Conservation (phyloP, 2,329 filamentous ascomycete species). For the Trichoderma atrobrunneum region DNA sequence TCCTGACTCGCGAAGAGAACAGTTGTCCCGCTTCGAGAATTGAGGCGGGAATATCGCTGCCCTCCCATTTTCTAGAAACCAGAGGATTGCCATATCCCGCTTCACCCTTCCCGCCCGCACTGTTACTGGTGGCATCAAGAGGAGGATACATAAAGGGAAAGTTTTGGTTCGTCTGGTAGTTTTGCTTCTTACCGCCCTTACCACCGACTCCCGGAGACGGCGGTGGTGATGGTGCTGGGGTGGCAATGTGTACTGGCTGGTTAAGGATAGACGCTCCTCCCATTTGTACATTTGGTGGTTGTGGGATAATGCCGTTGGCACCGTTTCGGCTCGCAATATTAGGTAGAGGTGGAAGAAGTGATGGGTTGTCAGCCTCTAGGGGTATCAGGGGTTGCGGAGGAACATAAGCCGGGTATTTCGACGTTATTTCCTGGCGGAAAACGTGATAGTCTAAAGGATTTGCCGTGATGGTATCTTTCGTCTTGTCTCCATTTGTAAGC, state of each 20-base stretch:
- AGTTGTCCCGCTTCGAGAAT: slow-evolving; percentile 93
- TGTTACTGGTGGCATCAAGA: slow-evolving; percentile 82
- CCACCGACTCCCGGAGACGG: slow-evolving; percentile 83
- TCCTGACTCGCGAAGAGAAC: slow-evolving; percentile 85
- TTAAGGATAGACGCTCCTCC: slow-evolving; percentile 79
- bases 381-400: slow-evolving; percentile 81
- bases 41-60: slow-evolving; percentile 89
- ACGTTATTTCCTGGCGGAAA: slow-evolving; percentile 94
- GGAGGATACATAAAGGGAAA: slow-evolving; percentile 98
- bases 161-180: slow-evolving; percentile 98
- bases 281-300: slow-evolving; percentile 51
- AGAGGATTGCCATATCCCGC: slow-evolving; percentile 76
- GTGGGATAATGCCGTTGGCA: slow-evolving; percentile 60
- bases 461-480: slow-evolving; percentile 80
- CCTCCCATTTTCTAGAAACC: slow-evolving; percentile 84
- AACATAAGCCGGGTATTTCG: slow-evolving; percentile 95
- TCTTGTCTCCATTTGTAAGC: slow-evolving; percentile 55
- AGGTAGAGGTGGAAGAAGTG: slow-evolving; percentile 79
- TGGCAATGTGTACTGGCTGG: slow-evolving; percentile 98
- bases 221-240: slow-evolving; percentile 90
- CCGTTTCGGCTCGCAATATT: slow-evolving; percentile 66
- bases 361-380: slow-evolving; percentile 85
- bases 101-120: slow-evolving; percentile 82
- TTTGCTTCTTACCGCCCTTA: slow-evolving; percentile 96
- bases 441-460: slow-evolving; percentile 94